Conservation (phyloP, 2,329 filamentous ascomycete genomes). For the Magnaporthiopsis incrustans region DNA sequence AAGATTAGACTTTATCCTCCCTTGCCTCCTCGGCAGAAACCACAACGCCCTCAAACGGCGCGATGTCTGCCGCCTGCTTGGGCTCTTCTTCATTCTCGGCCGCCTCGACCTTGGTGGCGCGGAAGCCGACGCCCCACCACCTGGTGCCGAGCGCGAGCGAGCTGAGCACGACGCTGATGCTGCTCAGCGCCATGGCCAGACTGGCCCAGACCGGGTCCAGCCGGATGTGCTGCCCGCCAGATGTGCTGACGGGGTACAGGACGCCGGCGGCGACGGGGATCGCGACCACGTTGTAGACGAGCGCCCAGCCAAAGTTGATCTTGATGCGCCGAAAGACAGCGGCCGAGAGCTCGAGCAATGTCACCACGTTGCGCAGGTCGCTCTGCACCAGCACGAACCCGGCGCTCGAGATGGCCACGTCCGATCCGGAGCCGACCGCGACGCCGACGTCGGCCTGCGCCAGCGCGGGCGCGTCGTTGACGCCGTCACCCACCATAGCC, state of each 20-base stretch:
- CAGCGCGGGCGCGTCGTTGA: constrained; percentile 81
- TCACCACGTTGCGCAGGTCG: constrained; percentile 60
- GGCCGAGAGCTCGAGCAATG: constrained; percentile 62
- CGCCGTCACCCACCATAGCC: constrained; percentile 83
- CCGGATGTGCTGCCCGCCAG: constrained; percentile 45
- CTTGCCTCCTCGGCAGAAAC: not conserved
- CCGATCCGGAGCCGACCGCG: constrained; percentile 74
- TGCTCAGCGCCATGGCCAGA: constrained; percentile 87
- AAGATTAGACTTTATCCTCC: not conserved
- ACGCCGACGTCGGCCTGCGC: constrained; percentile 75
- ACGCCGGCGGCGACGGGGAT: constrained; percentile 77
- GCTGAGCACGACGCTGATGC: constrained; percentile 79
- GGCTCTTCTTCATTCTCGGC: not conserved
- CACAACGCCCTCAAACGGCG: not conserved
- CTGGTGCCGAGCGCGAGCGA: constrained; percentile 60
- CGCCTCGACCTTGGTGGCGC: constrained; percentile 17
- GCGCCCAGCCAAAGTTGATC: constrained; percentile 80
- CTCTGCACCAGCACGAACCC: constrained; percentile 70
- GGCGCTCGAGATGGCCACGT: constrained; percentile 74
- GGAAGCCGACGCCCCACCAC: constrained; percentile 36
- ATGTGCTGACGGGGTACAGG: constrained; percentile 51
- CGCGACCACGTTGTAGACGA: constrained; percentile 71
- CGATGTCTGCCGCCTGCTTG: not conserved
- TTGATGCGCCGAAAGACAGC: constrained; percentile 70
- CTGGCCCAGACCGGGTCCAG: constrained; percentile 80